Evolutionary conservation across 148 eudicot species (phyloP), one percentile per base, ranked within the genome.

Genomic region (Camellia sinensis): DNA sequence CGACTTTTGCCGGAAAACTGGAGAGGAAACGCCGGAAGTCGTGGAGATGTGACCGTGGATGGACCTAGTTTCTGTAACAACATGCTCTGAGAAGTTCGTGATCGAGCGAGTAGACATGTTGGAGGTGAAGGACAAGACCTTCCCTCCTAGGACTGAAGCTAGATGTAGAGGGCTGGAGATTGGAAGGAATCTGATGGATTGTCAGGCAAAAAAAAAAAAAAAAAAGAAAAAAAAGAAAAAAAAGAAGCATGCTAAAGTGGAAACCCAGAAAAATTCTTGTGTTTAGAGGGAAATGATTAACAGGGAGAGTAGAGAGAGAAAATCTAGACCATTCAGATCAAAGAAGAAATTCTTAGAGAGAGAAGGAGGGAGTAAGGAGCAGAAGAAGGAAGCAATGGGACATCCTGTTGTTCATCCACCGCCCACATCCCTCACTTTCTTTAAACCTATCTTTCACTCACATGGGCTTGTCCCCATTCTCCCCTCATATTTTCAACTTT

Each of bases 61-160:
- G 22, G 56, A 61, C 65, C 74, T 78, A 54, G 41, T 75, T 5
- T 80, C 82, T n/a, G 80, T 75, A 22, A 79, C 62, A 12, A 86
- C 75, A 45, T 85, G 88, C 19, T 78, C 75, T 5, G 82, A 41
- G 66, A 62, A 71, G 50, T 84, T 87, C 5, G 83, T 73, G 2
- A 65, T 46, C 50, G 75, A 14, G 41, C 18, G 41, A 46, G 46
- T 17, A 56, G 73, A 21, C 64, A 43, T 43, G 10, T 68, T 4
- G 73, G 79, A 66, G n/a, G 43, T 19, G 46, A 57, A 21, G 71
- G 62, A 29, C n/a, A 43, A 48, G 75, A 48, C 48, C 6, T 19
- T 74, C 60, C 6, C 71, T 50, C 13, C 40, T 7, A 6, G 45
- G 40, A 79, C 75, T 81, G 37, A 56, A 17, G 11, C 2, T 52